Evolutionary conservation across 202 grass and related monocot genomes (phyloP).

Genomic region (Panicum hallii): DNA sequence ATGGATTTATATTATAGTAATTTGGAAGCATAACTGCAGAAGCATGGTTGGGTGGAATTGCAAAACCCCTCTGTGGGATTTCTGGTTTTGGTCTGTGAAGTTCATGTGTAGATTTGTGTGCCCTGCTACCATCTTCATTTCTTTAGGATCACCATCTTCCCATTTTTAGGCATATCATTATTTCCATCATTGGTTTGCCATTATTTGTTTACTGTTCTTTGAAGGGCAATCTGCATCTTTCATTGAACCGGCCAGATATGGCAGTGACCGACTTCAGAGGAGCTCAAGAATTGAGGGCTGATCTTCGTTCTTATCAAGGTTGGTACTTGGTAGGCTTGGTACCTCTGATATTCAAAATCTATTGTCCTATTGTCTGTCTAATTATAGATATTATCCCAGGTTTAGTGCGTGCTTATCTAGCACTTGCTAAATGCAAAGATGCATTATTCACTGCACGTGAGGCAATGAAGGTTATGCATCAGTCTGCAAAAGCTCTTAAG

Average conservation of each 20-base stretch:
- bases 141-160: not conserved
- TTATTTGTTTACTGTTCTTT: constrained; percentile 48
- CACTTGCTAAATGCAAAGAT: constrained; percentile 94
- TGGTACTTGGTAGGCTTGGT: constrained; percentile 40
- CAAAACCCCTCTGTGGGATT: constrained; percentile 1
- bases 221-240: constrained; percentile 85
- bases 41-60: constrained; percentile 23
- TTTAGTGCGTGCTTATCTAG: constrained; percentile 87
- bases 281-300: constrained; percentile 92
- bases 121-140: constrained; percentile 11
- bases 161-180: not conserved
- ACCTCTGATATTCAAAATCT: constrained; percentile 20
- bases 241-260: constrained; percentile 85
- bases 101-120: not conserved
- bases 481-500: constrained; percentile 97
- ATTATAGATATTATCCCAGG: constrained; percentile 56
- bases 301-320: constrained; percentile 99
- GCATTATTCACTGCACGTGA: constrained; percentile 92
- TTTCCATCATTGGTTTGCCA: constrained; percentile 9
- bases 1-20: constrained; percentile 15
- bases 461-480: constrained; percentile 98
- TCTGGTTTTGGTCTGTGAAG: constrained; percentile 1
- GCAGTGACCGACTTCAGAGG: constrained; percentile 90
- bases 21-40: constrained; percentile 24
- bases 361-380: not conserved